phyloP scores from a whole-genome alignment of 2,329 filamentous ascomycete genomes.

The Trichoderma guizhouense region DNA sequence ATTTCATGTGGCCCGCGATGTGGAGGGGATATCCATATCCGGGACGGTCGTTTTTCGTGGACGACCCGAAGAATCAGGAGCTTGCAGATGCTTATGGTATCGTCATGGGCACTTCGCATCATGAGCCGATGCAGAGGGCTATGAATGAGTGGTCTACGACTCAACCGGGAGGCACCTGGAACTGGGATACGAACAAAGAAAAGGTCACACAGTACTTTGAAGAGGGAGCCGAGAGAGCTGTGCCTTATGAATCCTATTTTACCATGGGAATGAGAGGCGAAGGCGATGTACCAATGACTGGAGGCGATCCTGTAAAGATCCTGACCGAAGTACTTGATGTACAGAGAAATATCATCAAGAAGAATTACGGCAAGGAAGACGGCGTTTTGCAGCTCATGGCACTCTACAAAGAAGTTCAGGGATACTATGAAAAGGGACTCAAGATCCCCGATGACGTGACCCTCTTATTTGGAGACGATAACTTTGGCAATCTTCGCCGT shows the following conservation, averaged over 20 bases:
- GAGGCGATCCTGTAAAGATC: conserved; percentile 48
- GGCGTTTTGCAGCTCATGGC: conserved; percentile 54
- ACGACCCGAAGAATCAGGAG: conserved; percentile 56
- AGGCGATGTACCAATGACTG: conserved; percentile 51
- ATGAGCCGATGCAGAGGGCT: conserved; percentile 62
- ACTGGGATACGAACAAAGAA: conserved; percentile 54
- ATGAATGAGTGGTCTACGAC: conserved; percentile 46
- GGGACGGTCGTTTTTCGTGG: conserved; percentile 58
- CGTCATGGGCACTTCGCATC: conserved; percentile 62
- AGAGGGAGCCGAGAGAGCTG: conserved; percentile 52
- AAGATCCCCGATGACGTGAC: conserved; percentile 59
- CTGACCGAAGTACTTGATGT: conserved; percentile 53
- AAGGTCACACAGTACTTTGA: conserved; percentile 57
- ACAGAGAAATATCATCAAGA: conserved; percentile 51
- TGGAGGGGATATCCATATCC: conserved; percentile 52
- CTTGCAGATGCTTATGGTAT: conserved; percentile 62
- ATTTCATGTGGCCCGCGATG: conserved; percentile 67
- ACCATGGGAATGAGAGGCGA: conserved; percentile 60
- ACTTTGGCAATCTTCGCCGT: conserved; percentile 57
- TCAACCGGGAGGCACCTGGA: conserved; percentile 50
- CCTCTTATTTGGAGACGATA: conserved; percentile 61
- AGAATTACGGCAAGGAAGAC: conserved; percentile 46
- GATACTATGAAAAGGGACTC: conserved; percentile 59
- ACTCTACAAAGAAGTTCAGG: conserved; percentile 63
- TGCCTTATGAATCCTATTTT: conserved; percentile 56